Percentiles rank a stretch among this genome's conserved stretches.
phyloP scores from a whole-genome alignment of 78 protist species.

The Planoprotostelium fungivorum region DNA sequence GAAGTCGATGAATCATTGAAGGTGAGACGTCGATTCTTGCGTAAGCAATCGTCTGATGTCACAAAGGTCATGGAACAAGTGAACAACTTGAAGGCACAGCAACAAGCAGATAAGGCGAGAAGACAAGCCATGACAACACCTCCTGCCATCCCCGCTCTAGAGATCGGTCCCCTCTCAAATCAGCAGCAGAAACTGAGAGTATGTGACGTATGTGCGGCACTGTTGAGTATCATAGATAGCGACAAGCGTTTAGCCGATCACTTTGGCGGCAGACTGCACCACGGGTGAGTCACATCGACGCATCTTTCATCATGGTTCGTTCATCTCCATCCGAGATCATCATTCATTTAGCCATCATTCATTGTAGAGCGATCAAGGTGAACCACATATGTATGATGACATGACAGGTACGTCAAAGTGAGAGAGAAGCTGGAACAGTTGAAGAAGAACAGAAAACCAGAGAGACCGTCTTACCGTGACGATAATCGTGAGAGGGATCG shows the following conservation, averaged over 20 bases:
- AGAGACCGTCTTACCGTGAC: background rate
- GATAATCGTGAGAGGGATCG: background rate
- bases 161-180: background rate
- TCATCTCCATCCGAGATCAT: no score
- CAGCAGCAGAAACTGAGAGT: constrained; percentile 32
- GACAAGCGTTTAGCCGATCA: constrained; percentile 37
- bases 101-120: background rate
- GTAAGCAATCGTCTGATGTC: background rate
- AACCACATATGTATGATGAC: background rate
- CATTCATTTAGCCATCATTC: no score
- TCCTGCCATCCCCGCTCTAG: background rate
- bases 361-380: background rate
- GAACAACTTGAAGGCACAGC: background rate
- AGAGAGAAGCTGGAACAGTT: constrained; percentile 4
- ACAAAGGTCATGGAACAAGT: background rate
- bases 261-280: constrained; percentile 45
- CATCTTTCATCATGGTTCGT: no score
- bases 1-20: constrained; percentile 22
- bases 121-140: background rate
- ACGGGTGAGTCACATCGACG: background rate
- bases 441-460: background rate
- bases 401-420: background rate
- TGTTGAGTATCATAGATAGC: constrained; percentile 2
- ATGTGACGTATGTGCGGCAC: constrained; percentile 30
- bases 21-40: background rate